These are phyloP conservation scores for Talaromyces sp. DNA, from an alignment of 2,329 filamentous ascomycete species.

Conservation along the genomic window DNA sequence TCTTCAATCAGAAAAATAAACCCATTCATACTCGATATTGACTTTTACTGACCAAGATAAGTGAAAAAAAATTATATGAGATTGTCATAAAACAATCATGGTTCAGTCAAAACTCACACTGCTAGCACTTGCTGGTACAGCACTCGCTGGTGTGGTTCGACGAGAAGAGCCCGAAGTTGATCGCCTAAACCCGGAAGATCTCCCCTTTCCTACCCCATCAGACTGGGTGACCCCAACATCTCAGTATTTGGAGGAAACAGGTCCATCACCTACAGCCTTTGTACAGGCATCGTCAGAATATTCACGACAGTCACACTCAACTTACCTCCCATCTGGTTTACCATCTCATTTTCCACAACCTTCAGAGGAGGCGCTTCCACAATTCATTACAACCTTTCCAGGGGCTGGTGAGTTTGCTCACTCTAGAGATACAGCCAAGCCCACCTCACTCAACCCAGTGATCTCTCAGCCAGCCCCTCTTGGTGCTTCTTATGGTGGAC, in stretches of 20 bases:
- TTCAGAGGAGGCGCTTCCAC: not conserved
- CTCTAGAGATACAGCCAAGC: not conserved
- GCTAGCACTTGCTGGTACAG: slow-evolving; percentile 14
- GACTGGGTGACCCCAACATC: not conserved
- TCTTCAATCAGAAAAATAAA: not conserved
- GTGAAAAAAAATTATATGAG: not conserved
- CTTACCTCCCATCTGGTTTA: slow-evolving; percentile 3
- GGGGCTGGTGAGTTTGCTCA: slow-evolving; percentile 7
- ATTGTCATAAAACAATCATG: not conserved
- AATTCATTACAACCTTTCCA: not conserved
- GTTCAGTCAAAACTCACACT: slow-evolving; percentile 17
- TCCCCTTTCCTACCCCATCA: not conserved
- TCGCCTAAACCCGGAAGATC: not conserved
- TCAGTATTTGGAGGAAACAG: not conserved
- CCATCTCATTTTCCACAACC: not conserved
- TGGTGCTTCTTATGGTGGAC: not conserved
- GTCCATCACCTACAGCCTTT: not conserved
- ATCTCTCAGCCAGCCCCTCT: not conserved
- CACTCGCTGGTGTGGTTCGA: slow-evolving; percentile 14
- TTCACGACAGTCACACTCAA: not conserved
- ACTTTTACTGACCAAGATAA: not conserved
- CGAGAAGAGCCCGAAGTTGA: slow-evolving; percentile 12
- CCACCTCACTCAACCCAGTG: not conserved
- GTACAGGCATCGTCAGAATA: not conserved
- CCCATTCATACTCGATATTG: not conserved